These are phyloP conservation scores for Trichoderma sp. DNA, from an alignment of 2,329 filamentous ascomycete genomes.

Conservation along the genomic window DNA sequence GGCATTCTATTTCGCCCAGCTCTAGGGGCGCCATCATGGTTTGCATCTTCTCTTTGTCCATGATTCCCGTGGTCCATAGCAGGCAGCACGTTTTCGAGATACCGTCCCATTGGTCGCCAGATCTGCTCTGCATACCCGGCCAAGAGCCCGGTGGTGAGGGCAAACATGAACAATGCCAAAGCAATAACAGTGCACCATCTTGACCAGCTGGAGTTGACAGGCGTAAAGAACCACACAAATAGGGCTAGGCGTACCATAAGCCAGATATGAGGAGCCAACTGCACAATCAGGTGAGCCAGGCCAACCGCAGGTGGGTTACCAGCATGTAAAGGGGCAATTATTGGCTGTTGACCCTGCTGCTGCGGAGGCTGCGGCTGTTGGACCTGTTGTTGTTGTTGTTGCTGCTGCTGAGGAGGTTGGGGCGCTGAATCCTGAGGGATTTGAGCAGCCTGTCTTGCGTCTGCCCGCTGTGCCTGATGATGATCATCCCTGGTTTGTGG, in stretches of 20 bases:
- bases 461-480: conserved; percentile 29
- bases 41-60: conserved; percentile 30
- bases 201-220: conserved; percentile 60
- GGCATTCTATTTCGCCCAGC: conserved; percentile 39
- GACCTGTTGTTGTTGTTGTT: conserved; percentile 33
- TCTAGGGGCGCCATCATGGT: conserved; percentile 37
- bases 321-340: conserved; percentile 40
- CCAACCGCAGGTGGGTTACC: conserved; percentile 46
- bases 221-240: conserved; percentile 69
- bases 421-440: conserved; percentile 31
- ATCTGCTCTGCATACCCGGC: conserved; percentile 59
- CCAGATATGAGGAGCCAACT: conserved; percentile 65
- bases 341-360: conserved; percentile 26
- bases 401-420: conserved; percentile 33
- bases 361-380: conserved; percentile 39
- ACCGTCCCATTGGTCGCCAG: conserved; percentile 60
- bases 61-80: conserved; percentile 47
- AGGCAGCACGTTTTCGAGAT: conserved; percentile 63
- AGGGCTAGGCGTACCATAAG: conserved; percentile 59
- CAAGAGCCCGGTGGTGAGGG: conserved; percentile 63
- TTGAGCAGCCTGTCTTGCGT: conserved; percentile 30
- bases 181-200: conserved; percentile 60
- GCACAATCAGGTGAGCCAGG: conserved; percentile 41
- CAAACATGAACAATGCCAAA: conserved; percentile 59
- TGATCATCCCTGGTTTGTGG: conserved; percentile 27